These are phyloP conservation scores for Acanthamoeba healyi DNA, from an alignment of 208 protist genomes.

Conservation along the genomic window DNA sequence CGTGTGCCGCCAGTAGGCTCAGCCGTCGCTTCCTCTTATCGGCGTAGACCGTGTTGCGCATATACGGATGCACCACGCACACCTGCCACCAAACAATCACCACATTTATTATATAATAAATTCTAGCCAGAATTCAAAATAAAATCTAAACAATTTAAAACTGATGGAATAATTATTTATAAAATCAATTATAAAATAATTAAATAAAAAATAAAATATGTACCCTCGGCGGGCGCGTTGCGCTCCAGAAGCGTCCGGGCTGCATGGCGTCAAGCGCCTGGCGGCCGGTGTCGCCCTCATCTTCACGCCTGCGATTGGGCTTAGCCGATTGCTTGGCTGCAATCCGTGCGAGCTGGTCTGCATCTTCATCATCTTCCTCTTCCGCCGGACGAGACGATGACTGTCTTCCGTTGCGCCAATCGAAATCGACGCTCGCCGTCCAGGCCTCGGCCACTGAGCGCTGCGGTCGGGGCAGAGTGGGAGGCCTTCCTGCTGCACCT, in stretches of 20 bases:
- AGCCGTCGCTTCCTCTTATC: constrained; percentile 29
- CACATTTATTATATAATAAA: background rate
- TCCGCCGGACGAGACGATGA: background rate
- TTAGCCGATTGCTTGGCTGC: background rate
- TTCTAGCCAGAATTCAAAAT: too few species aligned
- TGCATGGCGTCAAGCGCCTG: constrained; percentile 34
- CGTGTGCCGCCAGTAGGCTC: background rate
- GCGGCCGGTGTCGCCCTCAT: background rate
- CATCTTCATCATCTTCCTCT: background rate
- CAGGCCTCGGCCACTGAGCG: background rate
- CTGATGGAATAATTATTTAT: background rate
- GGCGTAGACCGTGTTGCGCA: constrained; percentile 34
- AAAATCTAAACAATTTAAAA: background rate
- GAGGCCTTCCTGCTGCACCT: background rate
- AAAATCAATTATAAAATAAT: background rate
- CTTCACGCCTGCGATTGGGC: background rate
- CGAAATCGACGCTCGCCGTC: background rate
- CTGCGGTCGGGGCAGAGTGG: background rate
- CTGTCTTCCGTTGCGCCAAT: background rate
- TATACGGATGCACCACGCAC: constrained; percentile 48
- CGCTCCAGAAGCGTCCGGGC: constrained; percentile 54
- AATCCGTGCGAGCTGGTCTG: background rate
- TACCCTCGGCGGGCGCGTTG: constrained; percentile 9
- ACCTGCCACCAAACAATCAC: background rate
- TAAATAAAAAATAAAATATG: background rate